phyloP scores from a whole-genome alignment of 1,284 basidiomycete genomes.

The Apiotrichum siamense region DNA sequence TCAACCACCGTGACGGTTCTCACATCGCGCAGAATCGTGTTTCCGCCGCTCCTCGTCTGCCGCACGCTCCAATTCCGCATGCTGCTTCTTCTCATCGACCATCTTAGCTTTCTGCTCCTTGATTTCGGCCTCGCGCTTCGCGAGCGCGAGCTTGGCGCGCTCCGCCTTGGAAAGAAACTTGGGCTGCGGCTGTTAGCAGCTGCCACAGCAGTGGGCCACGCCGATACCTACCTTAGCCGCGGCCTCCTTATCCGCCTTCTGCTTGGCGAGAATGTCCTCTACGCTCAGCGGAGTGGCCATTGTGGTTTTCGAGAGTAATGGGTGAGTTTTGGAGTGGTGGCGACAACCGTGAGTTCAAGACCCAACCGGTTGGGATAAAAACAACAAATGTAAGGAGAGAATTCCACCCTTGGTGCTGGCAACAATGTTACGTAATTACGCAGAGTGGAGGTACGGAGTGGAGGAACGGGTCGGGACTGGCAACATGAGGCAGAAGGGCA shows the following conservation, averaged over 20 bases:
- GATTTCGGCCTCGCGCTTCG: constrained; percentile 73
- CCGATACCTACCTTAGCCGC: constrained; percentile 72
- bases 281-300: constrained; percentile 48
- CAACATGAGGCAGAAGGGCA: too few relatives aligned
- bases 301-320: background rate
- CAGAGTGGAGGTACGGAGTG: too few relatives aligned
- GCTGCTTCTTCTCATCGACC: constrained; percentile 60
- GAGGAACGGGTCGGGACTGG: too few relatives aligned
- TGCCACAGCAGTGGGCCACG: background rate
- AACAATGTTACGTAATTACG: too few relatives aligned
- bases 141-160: constrained; percentile 77
- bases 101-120: constrained; percentile 50
- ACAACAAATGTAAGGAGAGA: too few relatives aligned
- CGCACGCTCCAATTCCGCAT: constrained; percentile 65
- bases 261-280: constrained; percentile 75
- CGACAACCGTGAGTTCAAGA: too few relatives aligned
- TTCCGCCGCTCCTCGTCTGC: constrained; percentile 62
- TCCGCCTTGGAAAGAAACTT: constrained; percentile 84
- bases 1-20: constrained; percentile 5
- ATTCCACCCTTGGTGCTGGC: too few relatives aligned
- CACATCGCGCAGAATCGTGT: constrained; percentile 29
- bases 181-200: constrained; percentile 54
- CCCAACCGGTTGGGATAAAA: too few relatives aligned
- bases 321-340: background rate
- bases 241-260: constrained; percentile 78